phyloP scores from a whole-genome alignment of 352 stramenopile genomes.

The Achlya hypogyna region DNA sequence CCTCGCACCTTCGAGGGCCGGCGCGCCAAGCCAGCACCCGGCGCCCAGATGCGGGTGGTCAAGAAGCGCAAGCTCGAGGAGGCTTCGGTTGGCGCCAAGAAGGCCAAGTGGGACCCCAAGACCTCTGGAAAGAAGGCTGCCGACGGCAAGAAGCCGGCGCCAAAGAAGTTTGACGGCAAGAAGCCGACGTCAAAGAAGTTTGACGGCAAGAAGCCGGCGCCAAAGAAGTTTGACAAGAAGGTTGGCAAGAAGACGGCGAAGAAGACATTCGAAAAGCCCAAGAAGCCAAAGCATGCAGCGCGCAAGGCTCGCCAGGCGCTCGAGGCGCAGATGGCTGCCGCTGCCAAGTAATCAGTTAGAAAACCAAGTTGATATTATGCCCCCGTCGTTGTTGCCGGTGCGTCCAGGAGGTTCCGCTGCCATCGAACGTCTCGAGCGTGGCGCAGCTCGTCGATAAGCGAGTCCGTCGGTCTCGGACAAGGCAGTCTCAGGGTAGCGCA shows the following conservation, averaged over 20 bases:
- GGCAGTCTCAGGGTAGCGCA: no score
- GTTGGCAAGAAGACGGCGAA: background rate
- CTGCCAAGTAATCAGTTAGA: background rate
- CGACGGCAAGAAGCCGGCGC: slow-evolving; percentile 11
- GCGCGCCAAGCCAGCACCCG: slow-evolving; percentile 29
- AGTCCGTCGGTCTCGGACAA: no score
- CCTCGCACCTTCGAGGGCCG: slow-evolving; percentile 47
- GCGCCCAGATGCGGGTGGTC: slow-evolving; percentile 47
- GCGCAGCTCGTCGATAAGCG: no score
- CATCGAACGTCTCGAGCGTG: no score
- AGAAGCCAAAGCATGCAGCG: slow-evolving; percentile 64
- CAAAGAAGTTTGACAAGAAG: slow-evolving; percentile 16
- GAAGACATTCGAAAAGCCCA: slow-evolving; percentile 19
- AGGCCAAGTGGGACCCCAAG: slow-evolving; percentile 19
- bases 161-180: slow-evolving; percentile 25
- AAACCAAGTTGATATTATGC: background rate
- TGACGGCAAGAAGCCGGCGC: slow-evolving; percentile 13
- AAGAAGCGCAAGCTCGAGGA: slow-evolving; percentile 44
- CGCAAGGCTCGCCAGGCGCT: slow-evolving; percentile 49
- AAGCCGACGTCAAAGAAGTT: slow-evolving; percentile 21
- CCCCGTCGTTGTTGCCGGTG: no score
- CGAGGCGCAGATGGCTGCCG: slow-evolving; percentile 24
- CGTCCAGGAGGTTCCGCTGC: no score
- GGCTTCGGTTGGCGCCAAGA: slow-evolving; percentile 20
- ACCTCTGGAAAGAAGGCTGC: background rate